Evolutionary conservation across 495 filamentous ascomycete species (phyloP).

Genomic region (Aspergillus leporis): DNA sequence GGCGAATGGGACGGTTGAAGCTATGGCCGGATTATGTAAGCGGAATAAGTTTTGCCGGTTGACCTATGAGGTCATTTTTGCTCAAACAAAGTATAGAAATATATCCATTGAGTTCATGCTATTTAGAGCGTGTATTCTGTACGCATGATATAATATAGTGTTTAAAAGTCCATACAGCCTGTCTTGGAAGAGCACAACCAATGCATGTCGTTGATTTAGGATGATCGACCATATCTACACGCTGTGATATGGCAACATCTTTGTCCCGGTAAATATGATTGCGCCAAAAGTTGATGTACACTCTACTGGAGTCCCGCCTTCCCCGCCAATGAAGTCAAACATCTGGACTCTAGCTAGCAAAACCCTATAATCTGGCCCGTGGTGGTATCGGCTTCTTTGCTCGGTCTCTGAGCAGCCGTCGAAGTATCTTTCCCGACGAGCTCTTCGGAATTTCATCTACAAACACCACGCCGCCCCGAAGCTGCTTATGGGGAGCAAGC

Average conservation of each 20-base stretch:
- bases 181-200: no score
- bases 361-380: slow-evolving; percentile 16
- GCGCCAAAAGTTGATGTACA: no score
- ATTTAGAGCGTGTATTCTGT: no score
- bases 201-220: no score
- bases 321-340: no score
- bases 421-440: slow-evolving; percentile 21
- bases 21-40: slow-evolving; percentile 26
- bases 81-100: no score
- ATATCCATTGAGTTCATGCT: no score
- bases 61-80: slow-evolving; percentile 9
- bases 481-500: slow-evolving; percentile 18
- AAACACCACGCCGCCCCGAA: slow-evolving; percentile 20
- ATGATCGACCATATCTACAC: no score
- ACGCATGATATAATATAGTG: no score
- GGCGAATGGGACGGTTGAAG: slow-evolving; percentile 1
- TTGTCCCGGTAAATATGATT: no score
- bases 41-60: not conserved
- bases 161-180: no score
- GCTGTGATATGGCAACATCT: no score
- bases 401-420: slow-evolving; percentile 16
- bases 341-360: not conserved
- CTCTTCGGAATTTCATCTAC: slow-evolving; percentile 22
- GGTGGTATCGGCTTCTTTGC: slow-evolving; percentile 10
- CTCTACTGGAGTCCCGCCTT: not conserved